Base-by-base conservation (phyloP, 2,329 filamentous ascomycete genomes). In the Apiospora marii region DNA sequence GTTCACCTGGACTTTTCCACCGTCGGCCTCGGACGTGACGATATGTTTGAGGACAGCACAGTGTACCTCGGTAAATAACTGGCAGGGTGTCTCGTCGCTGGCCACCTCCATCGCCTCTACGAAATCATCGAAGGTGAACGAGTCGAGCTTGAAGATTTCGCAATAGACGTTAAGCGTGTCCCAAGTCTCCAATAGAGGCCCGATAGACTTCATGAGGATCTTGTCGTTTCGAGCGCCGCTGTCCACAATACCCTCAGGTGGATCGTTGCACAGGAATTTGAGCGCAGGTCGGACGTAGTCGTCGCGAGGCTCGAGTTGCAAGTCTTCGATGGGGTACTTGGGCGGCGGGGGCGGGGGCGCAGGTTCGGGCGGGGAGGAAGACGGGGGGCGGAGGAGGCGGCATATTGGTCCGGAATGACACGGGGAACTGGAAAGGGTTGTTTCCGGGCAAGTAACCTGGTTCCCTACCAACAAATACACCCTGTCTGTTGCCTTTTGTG, bases 121-220 rank as follows among this genome's bases (percentile, higher is more conserved):
- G 78, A 95, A 98, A 81, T 99, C 96, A 81, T 99, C 96, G 78
- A 98, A 97, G 0, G 96, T 98, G 80, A 99, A 99, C 0, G 96
- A 98, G 82, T 99, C 96, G 37, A 99, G 87, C 79, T 94, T 91
- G 80, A 97, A 97, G 24, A 98, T 92, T 79, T 98, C 94, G 79
- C 95, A 97, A 80, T 98, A 98, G n/a, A 99, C 96, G 78, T 98
- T 99, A 46, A 99, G 87, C 0, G 95, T 98, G 78, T 98, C 95
- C 96, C 96, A 99, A 0, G 94, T 94, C 83, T 98, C 96, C 34
- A 99, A 84, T 22, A 98, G 85, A 2, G 91, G 88, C 0, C 95
- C 95, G n/a, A 98, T 90, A 4, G 94, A 96, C 77, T 93, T 91
- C 90, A 96, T 96, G 27, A 92, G 85, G 71, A 98, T 91, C 51